Evolutionary conservation across 768 basidiomycete genomes (phyloP).

Genomic region (Leccinum fibrillosum): DNA sequence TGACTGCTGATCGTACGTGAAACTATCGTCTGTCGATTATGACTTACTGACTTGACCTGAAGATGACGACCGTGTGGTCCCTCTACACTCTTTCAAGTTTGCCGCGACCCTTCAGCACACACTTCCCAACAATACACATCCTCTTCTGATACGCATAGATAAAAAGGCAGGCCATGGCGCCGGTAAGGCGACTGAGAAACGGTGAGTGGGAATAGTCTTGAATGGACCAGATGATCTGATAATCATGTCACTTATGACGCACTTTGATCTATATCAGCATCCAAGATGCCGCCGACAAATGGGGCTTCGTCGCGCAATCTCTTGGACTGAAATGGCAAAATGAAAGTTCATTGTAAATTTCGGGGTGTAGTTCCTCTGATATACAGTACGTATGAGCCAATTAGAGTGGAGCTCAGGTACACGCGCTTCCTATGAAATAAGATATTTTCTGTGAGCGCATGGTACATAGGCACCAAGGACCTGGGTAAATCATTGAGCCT

Average conservation of each 20-base stretch:
- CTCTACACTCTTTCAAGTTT: slow-evolving; percentile 81
- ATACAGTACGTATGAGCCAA: neutral
- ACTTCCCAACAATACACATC: slow-evolving; percentile 63
- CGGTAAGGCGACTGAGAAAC: slow-evolving; percentile 72
- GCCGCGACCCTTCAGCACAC: slow-evolving; percentile 74
- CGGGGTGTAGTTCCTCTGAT: neutral
- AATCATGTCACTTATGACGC: slow-evolving; percentile 1
- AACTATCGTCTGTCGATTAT: neutral
- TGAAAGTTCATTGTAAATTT: slow-evolving; percentile 7
- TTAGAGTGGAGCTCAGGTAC: neutral
- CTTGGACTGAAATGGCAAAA: slow-evolving; percentile 46
- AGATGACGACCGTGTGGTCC: slow-evolving; percentile 89
- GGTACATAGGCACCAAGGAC: neutral
- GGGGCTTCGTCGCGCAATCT: slow-evolving; percentile 69
- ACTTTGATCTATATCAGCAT: slow-evolving; percentile 44
- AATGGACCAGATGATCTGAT: neutral
- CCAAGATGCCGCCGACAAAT: slow-evolving; percentile 73
- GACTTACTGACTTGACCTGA: slow-evolving; percentile 5
- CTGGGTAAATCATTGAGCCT: neutral
- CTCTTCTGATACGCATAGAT: slow-evolving; percentile 73
- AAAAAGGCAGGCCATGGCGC: slow-evolving; percentile 80
- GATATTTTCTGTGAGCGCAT: neutral
- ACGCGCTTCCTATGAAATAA: neutral
- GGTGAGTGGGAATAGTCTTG: slow-evolving; percentile 33
- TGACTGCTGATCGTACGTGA: slow-evolving; percentile 77